A percentile compares a stretch with the other conserved stretches of the same genome.
Evolutionary conservation across 2,329 filamentous ascomycete species (phyloP).

Genomic region (Ophiostoma perfectum): DNA sequence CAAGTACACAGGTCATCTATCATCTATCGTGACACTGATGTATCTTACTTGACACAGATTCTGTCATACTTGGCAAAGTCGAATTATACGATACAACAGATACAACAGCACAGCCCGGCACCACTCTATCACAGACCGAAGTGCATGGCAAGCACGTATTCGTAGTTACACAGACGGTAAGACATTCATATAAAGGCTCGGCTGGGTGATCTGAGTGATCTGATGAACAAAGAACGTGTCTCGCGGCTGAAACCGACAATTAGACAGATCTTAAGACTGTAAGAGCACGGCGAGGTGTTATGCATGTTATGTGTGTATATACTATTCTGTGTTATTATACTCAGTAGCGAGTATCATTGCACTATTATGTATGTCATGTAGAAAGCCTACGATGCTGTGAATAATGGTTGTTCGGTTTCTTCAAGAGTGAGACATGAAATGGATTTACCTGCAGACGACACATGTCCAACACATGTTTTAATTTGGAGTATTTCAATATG

Average conservation of each 20-base stretch:
- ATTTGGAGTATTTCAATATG: background rate
- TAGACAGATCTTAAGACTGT: slow-evolving; percentile 4
- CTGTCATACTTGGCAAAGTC: too few species aligned
- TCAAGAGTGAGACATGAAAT: slow-evolving; percentile 2
- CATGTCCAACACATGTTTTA: slow-evolving; percentile 1
- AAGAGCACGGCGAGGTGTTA: too few species aligned
- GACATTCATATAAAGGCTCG: background rate
- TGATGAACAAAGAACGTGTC: slow-evolving; percentile 10
- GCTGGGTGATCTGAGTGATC: slow-evolving; percentile 3
- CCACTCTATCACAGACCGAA: too few species aligned
- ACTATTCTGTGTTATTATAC: too few species aligned
- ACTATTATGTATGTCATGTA: background rate
- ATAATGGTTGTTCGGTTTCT: background rate
- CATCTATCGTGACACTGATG: too few species aligned
- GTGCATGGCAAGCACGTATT: too few species aligned
- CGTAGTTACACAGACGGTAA: background rate
- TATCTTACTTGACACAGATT: too few species aligned
- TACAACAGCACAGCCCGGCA: too few species aligned
- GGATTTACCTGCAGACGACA: background rate
- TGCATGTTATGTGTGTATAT: too few species aligned
- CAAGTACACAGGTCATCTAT: too few species aligned
- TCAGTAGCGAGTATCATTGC: background rate
- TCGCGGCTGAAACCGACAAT: slow-evolving; percentile 10
- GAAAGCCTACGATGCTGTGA: background rate
- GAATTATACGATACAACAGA: too few species aligned